phyloP scores from a whole-genome alignment of 768 basidiomycete species.

The Calocera cornea region DNA sequence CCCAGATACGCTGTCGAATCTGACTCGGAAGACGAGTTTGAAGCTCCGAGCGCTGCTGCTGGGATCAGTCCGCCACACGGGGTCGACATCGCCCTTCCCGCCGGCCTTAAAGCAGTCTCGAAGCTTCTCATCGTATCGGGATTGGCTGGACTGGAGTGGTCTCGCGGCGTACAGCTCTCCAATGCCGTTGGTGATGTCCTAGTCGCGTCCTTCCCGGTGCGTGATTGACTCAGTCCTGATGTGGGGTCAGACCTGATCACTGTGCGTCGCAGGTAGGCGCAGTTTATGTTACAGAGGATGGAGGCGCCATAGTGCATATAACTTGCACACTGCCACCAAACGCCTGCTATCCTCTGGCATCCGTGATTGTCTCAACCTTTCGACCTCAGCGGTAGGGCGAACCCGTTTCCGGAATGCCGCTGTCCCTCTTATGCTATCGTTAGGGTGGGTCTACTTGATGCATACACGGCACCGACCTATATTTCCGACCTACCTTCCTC shows the following conservation, averaged over 20 bases:
- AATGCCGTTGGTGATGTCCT: background rate
- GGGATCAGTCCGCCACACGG: background rate
- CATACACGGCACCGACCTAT: background rate
- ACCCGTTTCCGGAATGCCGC: background rate
- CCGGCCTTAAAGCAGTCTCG: background rate
- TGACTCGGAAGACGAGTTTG: conserved; percentile 7
- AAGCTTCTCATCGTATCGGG: background rate
- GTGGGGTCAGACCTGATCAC: background rate
- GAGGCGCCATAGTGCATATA: background rate
- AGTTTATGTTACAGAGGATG: background rate
- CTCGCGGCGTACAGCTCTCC: background rate
- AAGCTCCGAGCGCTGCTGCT: background rate
- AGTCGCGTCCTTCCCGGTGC: background rate
- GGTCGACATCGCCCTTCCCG: background rate
- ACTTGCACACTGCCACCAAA: background rate
- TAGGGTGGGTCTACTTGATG: background rate
- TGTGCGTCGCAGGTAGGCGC: background rate
- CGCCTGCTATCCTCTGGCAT: background rate
- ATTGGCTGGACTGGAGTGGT: background rate
- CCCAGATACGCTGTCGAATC: conserved; percentile 9
- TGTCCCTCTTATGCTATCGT: background rate
- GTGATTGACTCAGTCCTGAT: background rate
- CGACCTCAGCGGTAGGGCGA: background rate
- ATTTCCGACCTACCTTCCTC: background rate
- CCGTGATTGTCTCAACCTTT: background rate